These are phyloP conservation scores for Lepidium didymum DNA, from an alignment of 345 rosid genomes.

Conservation along the genomic window DNA sequence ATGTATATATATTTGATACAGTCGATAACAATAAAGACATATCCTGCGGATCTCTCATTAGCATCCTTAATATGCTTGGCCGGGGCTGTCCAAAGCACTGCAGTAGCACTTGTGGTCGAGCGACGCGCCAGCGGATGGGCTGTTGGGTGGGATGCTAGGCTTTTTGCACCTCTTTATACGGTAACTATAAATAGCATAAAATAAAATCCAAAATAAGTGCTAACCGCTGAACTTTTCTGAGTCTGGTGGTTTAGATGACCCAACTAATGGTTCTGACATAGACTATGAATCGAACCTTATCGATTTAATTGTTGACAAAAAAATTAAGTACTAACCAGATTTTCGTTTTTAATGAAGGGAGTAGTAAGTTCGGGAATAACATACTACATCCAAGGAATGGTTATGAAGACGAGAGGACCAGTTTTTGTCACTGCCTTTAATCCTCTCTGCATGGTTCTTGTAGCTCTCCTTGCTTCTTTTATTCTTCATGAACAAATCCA, in stretches of 20 bases:
- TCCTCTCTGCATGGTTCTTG: constrained; percentile 73
- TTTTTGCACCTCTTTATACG: constrained; percentile 57
- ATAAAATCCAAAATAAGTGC: too few relatives aligned
- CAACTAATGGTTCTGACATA: too few relatives aligned
- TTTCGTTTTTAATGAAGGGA: constrained; percentile 32
- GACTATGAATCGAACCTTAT: too few relatives aligned
- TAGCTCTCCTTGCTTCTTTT: constrained; percentile 44
- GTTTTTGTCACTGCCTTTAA: constrained; percentile 77
- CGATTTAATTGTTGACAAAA: background rate
- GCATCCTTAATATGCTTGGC: constrained; percentile 56
- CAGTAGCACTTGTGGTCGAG: constrained; percentile 39
- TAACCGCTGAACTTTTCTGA: too few relatives aligned
- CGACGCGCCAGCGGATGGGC: constrained; percentile 53
- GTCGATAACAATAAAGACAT: constrained; percentile 58
- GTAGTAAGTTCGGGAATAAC: constrained; percentile 61
- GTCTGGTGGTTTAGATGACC: too few relatives aligned
- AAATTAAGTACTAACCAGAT: background rate
- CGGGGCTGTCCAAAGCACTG: constrained; percentile 53
- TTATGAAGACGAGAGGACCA: constrained; percentile 65
- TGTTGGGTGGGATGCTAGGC: constrained; percentile 62
- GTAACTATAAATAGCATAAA: constrained; percentile 25
- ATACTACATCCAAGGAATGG: constrained; percentile 70
- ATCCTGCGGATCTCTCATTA: constrained; percentile 57
- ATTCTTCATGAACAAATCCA: constrained; percentile 57
- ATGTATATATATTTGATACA: constrained; percentile 12